Conservation (phyloP, 306 rosid species). For the Leucaena leucocephala region DNA sequence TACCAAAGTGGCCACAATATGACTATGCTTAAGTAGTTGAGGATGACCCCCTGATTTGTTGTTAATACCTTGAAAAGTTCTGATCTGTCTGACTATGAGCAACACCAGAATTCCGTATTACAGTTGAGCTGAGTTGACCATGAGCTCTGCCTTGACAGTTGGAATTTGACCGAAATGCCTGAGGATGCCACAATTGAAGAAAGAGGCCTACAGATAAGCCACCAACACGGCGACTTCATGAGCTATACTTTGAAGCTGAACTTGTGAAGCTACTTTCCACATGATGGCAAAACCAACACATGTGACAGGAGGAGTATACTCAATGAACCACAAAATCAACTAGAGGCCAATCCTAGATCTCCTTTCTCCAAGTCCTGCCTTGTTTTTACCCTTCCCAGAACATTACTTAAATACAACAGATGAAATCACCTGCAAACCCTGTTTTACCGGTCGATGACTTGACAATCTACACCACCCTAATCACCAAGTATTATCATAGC, state of each 20-base stretch:
- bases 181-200: background rate
- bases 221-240: constrained; percentile 8
- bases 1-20: background rate
- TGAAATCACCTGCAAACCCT: constrained; percentile 16
- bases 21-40: background rate
- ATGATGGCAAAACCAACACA: background rate
- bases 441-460: background rate
- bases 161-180: too few relatives aligned
- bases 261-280: background rate
- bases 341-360: constrained; percentile 3
- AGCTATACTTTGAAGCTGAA: background rate
- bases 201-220: background rate
- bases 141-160: background rate
- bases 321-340: background rate
- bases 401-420: background rate
- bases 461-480: background rate
- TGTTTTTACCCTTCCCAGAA: background rate
- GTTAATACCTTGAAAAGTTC: background rate
- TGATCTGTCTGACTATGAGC: background rate
- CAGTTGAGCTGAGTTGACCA: background rate
- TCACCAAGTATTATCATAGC: background rate
- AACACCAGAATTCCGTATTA: background rate
- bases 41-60: background rate
- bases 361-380: background rate
- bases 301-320: background rate